These are phyloP conservation scores for Cyclanthera cordifolia DNA, from an alignment of 306 rosid species.

Conservation along the genomic window DNA sequence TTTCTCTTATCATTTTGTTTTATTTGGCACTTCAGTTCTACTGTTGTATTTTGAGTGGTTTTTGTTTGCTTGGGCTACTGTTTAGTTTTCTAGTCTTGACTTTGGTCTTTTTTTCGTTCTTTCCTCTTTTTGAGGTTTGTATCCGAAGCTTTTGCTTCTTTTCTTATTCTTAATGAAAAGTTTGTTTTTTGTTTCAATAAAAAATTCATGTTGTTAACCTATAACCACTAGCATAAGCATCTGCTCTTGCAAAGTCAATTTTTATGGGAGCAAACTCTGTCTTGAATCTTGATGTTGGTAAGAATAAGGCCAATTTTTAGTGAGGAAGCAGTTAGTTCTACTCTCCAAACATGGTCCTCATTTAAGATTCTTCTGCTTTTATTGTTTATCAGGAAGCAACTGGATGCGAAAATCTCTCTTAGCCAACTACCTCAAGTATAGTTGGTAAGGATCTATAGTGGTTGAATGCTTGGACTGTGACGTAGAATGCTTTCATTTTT, in stretches of 20 bases:
- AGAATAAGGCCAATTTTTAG: not conserved
- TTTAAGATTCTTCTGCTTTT: constrained; percentile 4
- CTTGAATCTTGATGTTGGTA: not conserved
- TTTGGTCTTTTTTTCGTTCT: too few species aligned
- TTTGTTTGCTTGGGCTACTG: too few species aligned
- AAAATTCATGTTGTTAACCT: constrained; percentile 4
- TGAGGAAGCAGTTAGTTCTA: not conserved
- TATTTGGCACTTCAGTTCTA: too few species aligned
- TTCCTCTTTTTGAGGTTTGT: too few species aligned
- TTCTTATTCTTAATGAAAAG: too few species aligned
- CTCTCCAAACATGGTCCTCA: constrained; percentile 4
- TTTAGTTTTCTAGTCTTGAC: too few species aligned
- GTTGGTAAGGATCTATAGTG: constrained; percentile 27
- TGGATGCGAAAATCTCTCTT: constrained; percentile 25
- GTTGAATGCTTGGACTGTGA: not conserved
- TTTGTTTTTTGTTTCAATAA: too few species aligned
- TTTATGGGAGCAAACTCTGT: not conserved
- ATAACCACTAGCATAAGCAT: not conserved
- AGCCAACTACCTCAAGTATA: constrained; percentile 24
- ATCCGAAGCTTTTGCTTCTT: too few species aligned
- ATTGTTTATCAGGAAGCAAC: constrained; percentile 42
- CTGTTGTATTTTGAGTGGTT: too few species aligned
- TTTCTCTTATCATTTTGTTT: too few species aligned
- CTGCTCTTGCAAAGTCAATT: not conserved
- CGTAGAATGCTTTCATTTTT: not conserved